phyloP scores from a whole-genome alignment of 1,284 basidiomycete species.

The Cutaneotrichosporon sp. region DNA sequence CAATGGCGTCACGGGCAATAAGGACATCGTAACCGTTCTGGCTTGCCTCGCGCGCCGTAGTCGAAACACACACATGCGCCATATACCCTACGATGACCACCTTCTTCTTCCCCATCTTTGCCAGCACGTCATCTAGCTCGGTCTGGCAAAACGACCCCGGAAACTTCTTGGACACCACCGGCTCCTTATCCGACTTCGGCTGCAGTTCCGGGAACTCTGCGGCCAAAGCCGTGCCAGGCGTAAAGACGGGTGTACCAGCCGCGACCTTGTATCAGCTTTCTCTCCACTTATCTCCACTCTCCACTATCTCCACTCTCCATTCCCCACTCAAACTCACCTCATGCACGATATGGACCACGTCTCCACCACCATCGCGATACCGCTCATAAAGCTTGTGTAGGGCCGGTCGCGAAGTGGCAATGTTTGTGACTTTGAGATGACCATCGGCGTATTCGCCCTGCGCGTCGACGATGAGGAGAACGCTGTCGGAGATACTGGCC shows the following conservation, averaged over 20 bases:
- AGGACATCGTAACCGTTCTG: slow-evolving; percentile 33
- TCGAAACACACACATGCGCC: slow-evolving; percentile 37
- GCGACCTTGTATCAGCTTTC: slow-evolving; percentile 21
- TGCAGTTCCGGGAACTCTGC: slow-evolving; percentile 31
- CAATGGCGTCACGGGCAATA: slow-evolving; percentile 30
- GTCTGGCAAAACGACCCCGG: slow-evolving; percentile 36
- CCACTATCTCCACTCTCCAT: not conserved
- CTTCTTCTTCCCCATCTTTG: slow-evolving; percentile 27
- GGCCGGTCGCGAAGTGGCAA: slow-evolving; percentile 25
- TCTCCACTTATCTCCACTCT: no score
- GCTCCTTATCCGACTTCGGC: slow-evolving; percentile 22
- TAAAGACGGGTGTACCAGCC: slow-evolving; percentile 33
- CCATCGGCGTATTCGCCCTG: slow-evolving; percentile 39
- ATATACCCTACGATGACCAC: slow-evolving; percentile 34
- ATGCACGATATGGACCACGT: slow-evolving; percentile 33
- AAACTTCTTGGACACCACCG: slow-evolving; percentile 26
- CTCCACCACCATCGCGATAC: slow-evolving; percentile 25
- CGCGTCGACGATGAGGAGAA: slow-evolving; percentile 37
- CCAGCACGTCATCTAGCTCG: slow-evolving; percentile 26
- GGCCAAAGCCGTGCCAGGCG: slow-evolving; percentile 31
- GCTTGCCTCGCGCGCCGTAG: slow-evolving; percentile 32
- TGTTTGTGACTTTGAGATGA: slow-evolving; percentile 24
- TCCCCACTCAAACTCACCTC: slow-evolving; percentile 15
- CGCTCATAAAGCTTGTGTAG: slow-evolving; percentile 25
- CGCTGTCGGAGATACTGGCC: slow-evolving; percentile 26